These are phyloP conservation scores for Bidens hawaiensis DNA, from an alignment of 140 eudicot species.

Conservation along the genomic window DNA sequence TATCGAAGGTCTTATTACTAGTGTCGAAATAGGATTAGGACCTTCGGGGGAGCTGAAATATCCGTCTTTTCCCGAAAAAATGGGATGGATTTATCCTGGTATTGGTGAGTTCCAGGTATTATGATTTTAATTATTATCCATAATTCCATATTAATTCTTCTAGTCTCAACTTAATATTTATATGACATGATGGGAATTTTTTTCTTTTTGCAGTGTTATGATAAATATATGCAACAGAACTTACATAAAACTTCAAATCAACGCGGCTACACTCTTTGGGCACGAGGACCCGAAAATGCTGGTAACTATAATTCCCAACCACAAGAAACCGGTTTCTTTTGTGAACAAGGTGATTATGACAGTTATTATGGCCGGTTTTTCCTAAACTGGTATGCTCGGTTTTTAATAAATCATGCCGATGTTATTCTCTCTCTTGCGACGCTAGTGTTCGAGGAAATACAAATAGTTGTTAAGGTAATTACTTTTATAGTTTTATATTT, in stretches of 20 bases:
- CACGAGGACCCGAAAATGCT: slow-evolving; percentile 58
- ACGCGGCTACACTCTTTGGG: slow-evolving; percentile 63
- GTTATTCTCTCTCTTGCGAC: slow-evolving; percentile 43
- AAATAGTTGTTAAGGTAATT: slow-evolving; percentile 45
- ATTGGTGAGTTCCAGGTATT: slow-evolving; percentile 84
- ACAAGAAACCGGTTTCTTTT: slow-evolving; percentile 56
- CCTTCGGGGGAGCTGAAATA: slow-evolving; percentile 55
- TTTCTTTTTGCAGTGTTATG: slow-evolving; percentile 57
- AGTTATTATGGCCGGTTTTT: slow-evolving; percentile 65
- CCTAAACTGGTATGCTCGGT: slow-evolving; percentile 51
- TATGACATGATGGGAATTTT: background rate
- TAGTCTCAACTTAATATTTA: background rate
- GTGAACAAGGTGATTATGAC: slow-evolving; percentile 59
- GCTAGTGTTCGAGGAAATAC: slow-evolving; percentile 46
- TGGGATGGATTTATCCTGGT: slow-evolving; percentile 76
- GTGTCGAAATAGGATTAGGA: slow-evolving; percentile 57
- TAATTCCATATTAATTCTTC: background rate
- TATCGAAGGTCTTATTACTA: slow-evolving; percentile 45
- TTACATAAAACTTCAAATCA: slow-evolving; percentile 43
- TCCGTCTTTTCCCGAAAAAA: slow-evolving; percentile 55
- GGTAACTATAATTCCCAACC: slow-evolving; percentile 61
- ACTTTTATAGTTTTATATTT: background rate
- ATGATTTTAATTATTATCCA: background rate
- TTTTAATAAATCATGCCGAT: slow-evolving; percentile 49
- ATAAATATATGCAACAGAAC: slow-evolving; percentile 46